Evolutionary conservation across 2,329 filamentous ascomycete species (phyloP), one percentile per base, ranked within the genome.

Genomic region (Pseudogymnoascus sp.): DNA sequence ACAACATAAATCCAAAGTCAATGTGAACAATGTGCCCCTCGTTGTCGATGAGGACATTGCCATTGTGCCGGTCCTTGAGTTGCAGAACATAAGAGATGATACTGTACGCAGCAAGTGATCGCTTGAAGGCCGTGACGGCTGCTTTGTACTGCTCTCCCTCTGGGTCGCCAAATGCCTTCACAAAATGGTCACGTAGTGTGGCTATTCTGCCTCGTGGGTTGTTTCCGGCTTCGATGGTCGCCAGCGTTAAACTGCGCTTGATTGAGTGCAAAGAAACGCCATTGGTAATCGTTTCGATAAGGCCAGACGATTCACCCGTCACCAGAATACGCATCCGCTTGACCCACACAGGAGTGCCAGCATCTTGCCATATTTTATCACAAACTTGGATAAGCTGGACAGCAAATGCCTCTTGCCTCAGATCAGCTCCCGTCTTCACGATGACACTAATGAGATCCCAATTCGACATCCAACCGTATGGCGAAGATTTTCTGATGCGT

Each of bases 1-100:
- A 93, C 35, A 95, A 80, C 89, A 95, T 93, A 74, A 95, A 95
- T 62, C 90, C 90, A 74, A 95, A 95, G 75, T 95, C 90, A 65
- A 95, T 95, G 72, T 95, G 90, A 65, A 95, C 87, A 63, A 93
- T 92, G 72, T 95, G 90, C 8, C 90, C 90, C 73, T 91, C 88
- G 70, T 89, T 91, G 74, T 93, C 90, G 70, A 95, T 89, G 65
- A 95, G 82, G 12, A 95, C 89, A 71, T 95, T 95, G 62, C 90
- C 90, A 72, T 95, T 95, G 74, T 95, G 90, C 11, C 90, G 83
- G 71, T 95, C 90, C 73, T 95, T 95, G 65, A 95, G 84, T 75
- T 95, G 90, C 62, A 95, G 79, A 60, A 95, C 80, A 72, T 95
- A 95, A 63, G 87, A 90, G 65, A 95, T 91, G 67, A 93, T 87